Evolutionary conservation across 345 rosid species (phyloP).

Genomic region (Cardamine chenopodiifolia): DNA sequence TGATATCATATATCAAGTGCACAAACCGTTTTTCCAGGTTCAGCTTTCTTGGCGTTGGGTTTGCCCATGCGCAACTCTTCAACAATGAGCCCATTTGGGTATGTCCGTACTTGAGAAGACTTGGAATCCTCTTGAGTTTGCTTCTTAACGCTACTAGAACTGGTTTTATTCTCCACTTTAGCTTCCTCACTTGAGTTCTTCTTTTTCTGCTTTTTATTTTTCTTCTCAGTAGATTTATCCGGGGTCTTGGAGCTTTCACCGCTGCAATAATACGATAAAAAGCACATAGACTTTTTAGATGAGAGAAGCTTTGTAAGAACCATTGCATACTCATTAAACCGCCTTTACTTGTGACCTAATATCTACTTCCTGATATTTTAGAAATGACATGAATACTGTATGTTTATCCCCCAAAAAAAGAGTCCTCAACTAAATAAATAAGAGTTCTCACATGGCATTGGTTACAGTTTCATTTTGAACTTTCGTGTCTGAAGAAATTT

Average conservation of each 20-base stretch:
- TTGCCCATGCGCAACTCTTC: conserved; percentile 86
- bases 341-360: background rate
- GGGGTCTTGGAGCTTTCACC: conserved; percentile 39
- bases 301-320: conserved; percentile 4
- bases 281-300: background rate
- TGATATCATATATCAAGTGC: background rate
- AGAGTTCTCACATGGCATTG: conserved; percentile 50
- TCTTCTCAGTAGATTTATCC: conserved; percentile 55
- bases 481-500: conserved; percentile 33
- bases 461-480: conserved; percentile 30
- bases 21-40: conserved; percentile 73
- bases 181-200: conserved; percentile 59
- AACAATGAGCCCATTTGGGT: conserved; percentile 79
- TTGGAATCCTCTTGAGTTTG: conserved; percentile 44
- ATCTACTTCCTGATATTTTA: background rate
- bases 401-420: background rate
- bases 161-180: conserved; percentile 39
- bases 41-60: conserved; percentile 88
- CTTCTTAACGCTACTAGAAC: conserved; percentile 44
- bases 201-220: conserved; percentile 67
- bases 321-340: background rate
- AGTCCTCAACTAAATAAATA: background rate
- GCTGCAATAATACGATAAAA: conserved; percentile 27
- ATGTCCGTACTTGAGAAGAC: conserved; percentile 69
- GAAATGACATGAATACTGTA: background rate